Base-by-base conservation (phyloP, 257 asterid species). In the Solanum commersonii region DNA sequence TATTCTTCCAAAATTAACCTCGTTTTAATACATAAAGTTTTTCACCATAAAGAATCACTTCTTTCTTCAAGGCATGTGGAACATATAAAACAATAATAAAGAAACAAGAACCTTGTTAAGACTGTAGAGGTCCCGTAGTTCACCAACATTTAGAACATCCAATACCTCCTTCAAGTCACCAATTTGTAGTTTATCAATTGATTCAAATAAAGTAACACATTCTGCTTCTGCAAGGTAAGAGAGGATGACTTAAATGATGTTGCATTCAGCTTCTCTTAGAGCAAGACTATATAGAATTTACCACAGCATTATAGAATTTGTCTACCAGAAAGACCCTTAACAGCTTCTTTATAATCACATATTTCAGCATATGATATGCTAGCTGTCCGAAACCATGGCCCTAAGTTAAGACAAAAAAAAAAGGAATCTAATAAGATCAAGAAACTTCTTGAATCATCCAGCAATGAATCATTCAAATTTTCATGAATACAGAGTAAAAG, bases 361-460 rank as follows among this genome's bases (percentile, higher is more conserved):
- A 97, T 91, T 93, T 96, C 98, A 20, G 98, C 89, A 88, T 97
- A 97, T 86, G 96, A 93, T 68, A 95, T 90, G 67, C 90, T 89
- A 70, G 99, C 95, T 93, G 92, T 90, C 85, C 98, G 96, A 91
- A 97, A 97, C 99, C 98, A 96, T 37, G 98, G 99, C 76, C 99
- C 99, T 97, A 91, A 89, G 78, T 16, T 44, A 15, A 44, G 65
- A 46, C 33, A n/a, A 59, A 44, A 37, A 25, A 25, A 78, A 12
- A 40, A 6, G 84, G 65, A 16, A 27, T 22, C 25, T 79, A 27
- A 79, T 82, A 46, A 27, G 70, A 82, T 82, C 86, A 82, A 82
- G 86, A 82, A 82, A 20, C 44, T 82, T 31, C 70, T 81, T 81
- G 42, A 86, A 73, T 71, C 31, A 37, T 86, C 85, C 79, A 52